Conservation (phyloP, 2,329 filamentous ascomycete genomes). For the Alternaria triticina region DNA sequence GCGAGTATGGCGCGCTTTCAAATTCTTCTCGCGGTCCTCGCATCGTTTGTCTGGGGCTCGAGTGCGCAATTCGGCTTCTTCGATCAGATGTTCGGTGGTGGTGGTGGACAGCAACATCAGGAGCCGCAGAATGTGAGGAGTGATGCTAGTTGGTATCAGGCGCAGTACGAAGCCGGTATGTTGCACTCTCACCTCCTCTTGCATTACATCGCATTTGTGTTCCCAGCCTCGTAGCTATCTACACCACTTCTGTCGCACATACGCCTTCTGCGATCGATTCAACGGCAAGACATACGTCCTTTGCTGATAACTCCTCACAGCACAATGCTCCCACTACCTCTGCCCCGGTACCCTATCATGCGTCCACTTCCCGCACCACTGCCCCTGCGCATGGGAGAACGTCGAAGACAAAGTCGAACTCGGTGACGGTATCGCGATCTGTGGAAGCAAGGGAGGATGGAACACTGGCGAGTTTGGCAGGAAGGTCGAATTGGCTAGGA, state of each 20-base stretch:
- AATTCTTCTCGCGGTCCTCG: conserved; percentile 41
- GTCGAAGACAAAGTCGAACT: conserved; percentile 72
- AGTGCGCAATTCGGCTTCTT: conserved; percentile 95
- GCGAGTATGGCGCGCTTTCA: conserved; percentile 39
- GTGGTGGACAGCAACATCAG: conserved; percentile 64
- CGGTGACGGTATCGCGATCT: conserved; percentile 74
- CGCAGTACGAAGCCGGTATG: conserved; percentile 71
- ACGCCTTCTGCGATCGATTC: neutral
- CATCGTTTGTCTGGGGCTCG: conserved; percentile 65
- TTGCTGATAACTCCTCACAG: conserved; percentile 51
- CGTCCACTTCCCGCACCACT: conserved; percentile 96
- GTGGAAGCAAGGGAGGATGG: conserved; percentile 77
- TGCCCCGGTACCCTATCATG: conserved; percentile 94
- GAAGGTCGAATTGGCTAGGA: conserved; percentile 81
- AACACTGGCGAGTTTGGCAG: conserved; percentile 72
- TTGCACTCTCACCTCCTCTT: neutral
- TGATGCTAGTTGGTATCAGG: conserved; percentile 80
- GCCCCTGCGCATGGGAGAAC: conserved; percentile 81
- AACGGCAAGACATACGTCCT: neutral
- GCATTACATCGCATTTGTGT: neutral
- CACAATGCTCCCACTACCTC: conserved; percentile 90
- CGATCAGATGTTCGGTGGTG: conserved; percentile 90
- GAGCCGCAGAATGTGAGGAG: conserved; percentile 78
- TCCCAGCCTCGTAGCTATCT: neutral
- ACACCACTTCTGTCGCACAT: neutral